Base-by-base conservation (phyloP, 202 grass and related monocot genomes). In the Carex sylvatica region DNA sequence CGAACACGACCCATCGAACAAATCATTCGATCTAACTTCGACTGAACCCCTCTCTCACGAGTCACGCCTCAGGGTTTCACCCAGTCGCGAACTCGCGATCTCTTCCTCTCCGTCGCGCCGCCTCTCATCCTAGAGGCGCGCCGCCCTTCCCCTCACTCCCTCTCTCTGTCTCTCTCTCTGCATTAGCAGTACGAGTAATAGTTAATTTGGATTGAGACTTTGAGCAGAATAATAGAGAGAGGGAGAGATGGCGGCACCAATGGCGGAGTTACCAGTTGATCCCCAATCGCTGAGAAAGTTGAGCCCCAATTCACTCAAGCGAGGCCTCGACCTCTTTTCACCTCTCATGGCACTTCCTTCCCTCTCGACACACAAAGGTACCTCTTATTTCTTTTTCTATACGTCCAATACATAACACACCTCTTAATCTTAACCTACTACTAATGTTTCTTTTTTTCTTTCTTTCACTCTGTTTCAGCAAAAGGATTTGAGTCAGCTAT, bases 241-340 rank as follows among this genome's bases (percentile, higher is more conserved):
- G 11, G 8, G 40, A 16, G 5, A 81, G 83, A 88, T 83, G 88
- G 65, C 81, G 64, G 18, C 83, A 40, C 26, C 81, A 52, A 78
- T 40, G 75, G 83, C 74, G 63, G 88, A 86, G 78, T 69, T 85
- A 4, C 78, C 91, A 19, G 93, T 96, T 9, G 96, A 99, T 79
- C 93, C 88, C 53, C 96, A 99, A 51, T 99, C 96, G n/a, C 70
- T 99, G 84, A 95, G 94, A 85, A 99, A 96, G 96, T 85, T 95
- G 6, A 96, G 96, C 63, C 79, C 91, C 8, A 95, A 87, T 83
- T 99, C 93, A 19, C 88, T 99, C 14, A 99, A 91, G 82, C 91
- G 93, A 7, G 90, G 91, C 6, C 89, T 90, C 22, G 96, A 99
- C 75, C 86, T 99, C 84, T 99, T 99, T 84, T 85, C 23, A 86